Percentiles rank a stretch among this genome's conserved stretches.
phyloP scores from a whole-genome alignment of 176 grass and related monocot species.

The Alopecurus myosuroides region DNA sequence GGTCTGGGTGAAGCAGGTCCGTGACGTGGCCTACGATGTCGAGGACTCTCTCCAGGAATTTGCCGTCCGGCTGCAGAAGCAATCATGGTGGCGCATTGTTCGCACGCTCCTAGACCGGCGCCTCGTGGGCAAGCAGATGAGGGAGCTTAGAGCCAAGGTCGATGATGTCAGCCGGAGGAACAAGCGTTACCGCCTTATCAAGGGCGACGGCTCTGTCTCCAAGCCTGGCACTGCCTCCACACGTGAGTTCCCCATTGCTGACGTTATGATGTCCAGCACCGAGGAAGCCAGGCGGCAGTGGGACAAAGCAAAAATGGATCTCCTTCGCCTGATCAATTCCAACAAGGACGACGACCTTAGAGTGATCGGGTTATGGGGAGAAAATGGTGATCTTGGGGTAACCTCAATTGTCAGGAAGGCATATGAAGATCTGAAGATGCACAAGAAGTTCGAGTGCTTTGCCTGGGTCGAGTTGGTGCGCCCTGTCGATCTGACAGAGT shows the following conservation, averaged over 20 bases:
- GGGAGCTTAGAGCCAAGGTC: slow-evolving; percentile 9
- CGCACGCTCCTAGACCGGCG: not conserved
- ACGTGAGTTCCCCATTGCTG: not conserved
- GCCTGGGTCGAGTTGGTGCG: slow-evolving; percentile 22
- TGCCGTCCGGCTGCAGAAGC: not conserved
- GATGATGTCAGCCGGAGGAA: slow-evolving; percentile 11
- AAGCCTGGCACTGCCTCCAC: fast-evolving
- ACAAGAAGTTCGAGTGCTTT: not conserved
- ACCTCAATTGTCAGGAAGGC: not conserved
- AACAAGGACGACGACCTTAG: not conserved
- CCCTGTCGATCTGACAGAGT: not conserved
- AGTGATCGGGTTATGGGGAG: slow-evolving; percentile 21
- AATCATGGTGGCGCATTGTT: not conserved
- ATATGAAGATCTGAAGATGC: not conserved
- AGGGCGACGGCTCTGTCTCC: not conserved
- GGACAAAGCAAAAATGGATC: not conserved
- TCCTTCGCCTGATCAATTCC: not conserved
- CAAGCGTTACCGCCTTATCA: not conserved
- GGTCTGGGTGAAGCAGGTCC: slow-evolving; percentile 3
- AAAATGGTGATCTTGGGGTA: not conserved
- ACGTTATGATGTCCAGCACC: not conserved
- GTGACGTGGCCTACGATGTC: not conserved
- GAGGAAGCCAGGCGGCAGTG: not conserved
- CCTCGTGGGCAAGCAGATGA: not conserved
- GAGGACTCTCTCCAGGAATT: slow-evolving; percentile 7